phyloP scores from a whole-genome alignment of 176 grass and related monocot species.

The Triticum urartu region DNA sequence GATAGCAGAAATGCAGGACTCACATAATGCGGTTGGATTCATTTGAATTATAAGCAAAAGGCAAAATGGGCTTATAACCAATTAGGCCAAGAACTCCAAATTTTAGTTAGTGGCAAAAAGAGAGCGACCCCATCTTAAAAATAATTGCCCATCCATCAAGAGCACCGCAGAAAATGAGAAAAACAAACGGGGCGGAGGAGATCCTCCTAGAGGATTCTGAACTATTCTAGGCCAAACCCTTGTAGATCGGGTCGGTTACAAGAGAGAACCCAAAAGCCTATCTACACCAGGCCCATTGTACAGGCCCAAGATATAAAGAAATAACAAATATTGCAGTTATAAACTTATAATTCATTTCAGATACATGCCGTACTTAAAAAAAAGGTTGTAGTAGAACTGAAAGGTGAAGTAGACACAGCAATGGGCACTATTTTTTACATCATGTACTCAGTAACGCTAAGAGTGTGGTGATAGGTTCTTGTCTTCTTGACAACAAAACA shows the following conservation, averaged over 20 bases:
- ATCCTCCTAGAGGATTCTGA: too few relatives aligned
- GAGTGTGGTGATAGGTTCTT: neutral
- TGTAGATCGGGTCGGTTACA: too few relatives aligned
- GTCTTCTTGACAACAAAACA: neutral
- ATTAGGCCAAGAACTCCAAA: neutral
- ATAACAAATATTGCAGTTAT: neutral
- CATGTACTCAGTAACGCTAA: conserved; percentile 8
- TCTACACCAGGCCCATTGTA: neutral
- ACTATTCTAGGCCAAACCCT: too few relatives aligned
- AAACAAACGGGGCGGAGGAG: neutral
- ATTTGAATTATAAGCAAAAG: neutral
- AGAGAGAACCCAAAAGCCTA: too few relatives aligned
- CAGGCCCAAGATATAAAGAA: neutral
- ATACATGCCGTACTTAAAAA: neutral
- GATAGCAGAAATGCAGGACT: conserved; percentile 2
- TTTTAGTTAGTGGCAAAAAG: neutral
- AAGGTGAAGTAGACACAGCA: neutral
- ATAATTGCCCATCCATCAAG: neutral
- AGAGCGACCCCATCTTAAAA: neutral
- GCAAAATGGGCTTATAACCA: neutral
- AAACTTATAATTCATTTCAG: neutral
- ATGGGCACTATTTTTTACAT: neutral
- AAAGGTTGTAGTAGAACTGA: neutral
- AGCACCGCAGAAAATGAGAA: neutral
- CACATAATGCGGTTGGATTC: neutral